Percentiles rank a stretch among this genome's conserved stretches.
These are phyloP conservation scores for Pyricularia grisea DNA, from an alignment of 2,329 filamentous ascomycete species.

Conservation along the genomic window DNA sequence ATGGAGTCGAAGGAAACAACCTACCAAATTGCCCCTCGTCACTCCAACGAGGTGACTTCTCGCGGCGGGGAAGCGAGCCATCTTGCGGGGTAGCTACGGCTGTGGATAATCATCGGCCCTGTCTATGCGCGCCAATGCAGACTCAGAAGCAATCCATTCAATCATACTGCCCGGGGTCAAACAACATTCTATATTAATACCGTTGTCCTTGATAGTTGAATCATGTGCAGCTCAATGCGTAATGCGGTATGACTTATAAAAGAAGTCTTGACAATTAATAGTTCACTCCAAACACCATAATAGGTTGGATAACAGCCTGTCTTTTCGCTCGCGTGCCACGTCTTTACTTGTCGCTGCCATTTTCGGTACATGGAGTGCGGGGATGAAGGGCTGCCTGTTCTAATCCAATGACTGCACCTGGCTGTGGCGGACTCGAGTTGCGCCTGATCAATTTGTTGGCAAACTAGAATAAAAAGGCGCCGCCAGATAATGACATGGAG, in stretches of 20 bases:
- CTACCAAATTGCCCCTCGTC: background rate
- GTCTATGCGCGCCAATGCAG: background rate
- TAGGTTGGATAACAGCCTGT: background rate
- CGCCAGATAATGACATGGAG: background rate
- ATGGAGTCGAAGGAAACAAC: background rate
- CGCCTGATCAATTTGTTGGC: background rate
- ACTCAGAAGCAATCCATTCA: background rate
- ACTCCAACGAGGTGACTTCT: background rate
- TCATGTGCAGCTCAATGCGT: background rate
- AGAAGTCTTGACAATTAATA: background rate
- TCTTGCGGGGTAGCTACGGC: background rate
- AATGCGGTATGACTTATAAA: background rate
- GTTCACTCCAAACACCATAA: background rate
- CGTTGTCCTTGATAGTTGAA: background rate
- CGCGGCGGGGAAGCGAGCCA: background rate
- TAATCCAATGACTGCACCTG: background rate
- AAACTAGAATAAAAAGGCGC: background rate
- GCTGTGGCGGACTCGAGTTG: background rate
- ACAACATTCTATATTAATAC: background rate
- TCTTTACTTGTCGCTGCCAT: background rate
- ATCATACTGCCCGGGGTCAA: background rate
- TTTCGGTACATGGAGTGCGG: background rate
- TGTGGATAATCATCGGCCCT: background rate
- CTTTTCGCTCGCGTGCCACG: background rate
- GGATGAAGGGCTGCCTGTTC: background rate